Evolutionary conservation across 2,329 filamentous ascomycete genomes (phyloP).

Genomic region (Fonsecaea monophora): DNA sequence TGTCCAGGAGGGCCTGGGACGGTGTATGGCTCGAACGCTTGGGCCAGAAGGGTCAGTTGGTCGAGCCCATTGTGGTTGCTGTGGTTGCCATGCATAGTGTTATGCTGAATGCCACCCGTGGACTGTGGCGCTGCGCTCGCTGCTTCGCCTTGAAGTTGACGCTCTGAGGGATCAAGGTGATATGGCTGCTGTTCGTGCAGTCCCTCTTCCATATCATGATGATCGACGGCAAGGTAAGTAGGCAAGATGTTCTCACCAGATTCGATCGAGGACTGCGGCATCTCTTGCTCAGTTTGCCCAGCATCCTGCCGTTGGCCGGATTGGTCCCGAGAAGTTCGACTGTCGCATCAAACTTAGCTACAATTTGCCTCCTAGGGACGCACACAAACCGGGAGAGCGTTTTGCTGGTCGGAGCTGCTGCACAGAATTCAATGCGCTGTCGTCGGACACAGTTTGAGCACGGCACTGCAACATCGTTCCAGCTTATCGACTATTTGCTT

Average conservation of each 20-base stretch:
- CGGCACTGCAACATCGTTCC: slow-evolving; percentile 17
- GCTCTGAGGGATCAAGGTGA: not conserved
- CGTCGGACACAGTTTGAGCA: slow-evolving; percentile 27
- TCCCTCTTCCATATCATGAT: not conserved
- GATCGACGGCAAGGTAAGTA: not conserved
- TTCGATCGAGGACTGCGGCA: slow-evolving; percentile 2
- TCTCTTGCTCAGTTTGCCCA: slow-evolving; percentile 6
- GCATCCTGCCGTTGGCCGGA: slow-evolving; percentile 1
- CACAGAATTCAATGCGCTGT: slow-evolving; percentile 16
- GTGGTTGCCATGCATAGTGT: not conserved
- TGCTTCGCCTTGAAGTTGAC: not conserved
- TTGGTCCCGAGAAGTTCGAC: not conserved
- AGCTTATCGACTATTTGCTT: not conserved
- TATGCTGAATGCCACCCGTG: not conserved
- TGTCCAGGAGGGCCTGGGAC: slow-evolving; percentile 1
- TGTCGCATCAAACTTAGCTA: not conserved
- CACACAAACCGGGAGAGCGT: slow-evolving; percentile 8
- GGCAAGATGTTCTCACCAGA: not conserved
- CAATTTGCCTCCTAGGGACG: not conserved
- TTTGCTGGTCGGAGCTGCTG: not conserved
- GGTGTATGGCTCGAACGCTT: slow-evolving; percentile 14
- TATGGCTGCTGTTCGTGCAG: not conserved
- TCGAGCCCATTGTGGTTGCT: not conserved
- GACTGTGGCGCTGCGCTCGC: slow-evolving; percentile 5
- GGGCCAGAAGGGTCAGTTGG: slow-evolving; percentile 13